Evolutionary conservation across 495 filamentous ascomycete genomes (phyloP).

Genomic region (Clavariopsis aquatica): DNA sequence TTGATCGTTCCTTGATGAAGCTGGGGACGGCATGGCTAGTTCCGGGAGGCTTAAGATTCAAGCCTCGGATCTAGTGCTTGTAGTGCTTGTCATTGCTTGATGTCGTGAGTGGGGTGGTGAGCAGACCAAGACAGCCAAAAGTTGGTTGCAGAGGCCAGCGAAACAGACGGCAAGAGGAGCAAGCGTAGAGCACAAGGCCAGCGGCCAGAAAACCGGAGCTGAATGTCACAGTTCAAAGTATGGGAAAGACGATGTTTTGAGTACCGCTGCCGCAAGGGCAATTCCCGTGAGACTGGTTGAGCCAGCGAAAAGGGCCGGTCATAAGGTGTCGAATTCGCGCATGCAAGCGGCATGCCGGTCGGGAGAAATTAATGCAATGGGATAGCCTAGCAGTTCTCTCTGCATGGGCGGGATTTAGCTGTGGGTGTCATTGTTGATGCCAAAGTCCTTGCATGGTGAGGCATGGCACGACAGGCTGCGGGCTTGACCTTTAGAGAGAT

Average conservation of each 20-base stretch:
- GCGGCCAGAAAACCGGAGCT: background rate
- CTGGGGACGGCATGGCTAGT: background rate
- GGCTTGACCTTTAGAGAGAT: background rate
- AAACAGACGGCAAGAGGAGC: background rate
- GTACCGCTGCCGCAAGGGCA: background rate
- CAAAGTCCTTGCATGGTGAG: background rate
- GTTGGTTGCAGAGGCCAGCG: background rate
- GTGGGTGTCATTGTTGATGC: background rate
- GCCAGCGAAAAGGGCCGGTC: background rate
- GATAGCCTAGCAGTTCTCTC: background rate
- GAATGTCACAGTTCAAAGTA: background rate
- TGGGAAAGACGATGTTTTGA: background rate
- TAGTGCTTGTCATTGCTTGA: conserved; percentile 20
- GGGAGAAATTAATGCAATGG: background rate
- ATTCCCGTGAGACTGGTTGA: background rate
- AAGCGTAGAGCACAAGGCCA: conserved; percentile 19
- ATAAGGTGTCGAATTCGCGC: background rate
- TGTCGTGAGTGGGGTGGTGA: background rate
- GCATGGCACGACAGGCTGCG: background rate
- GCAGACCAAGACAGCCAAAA: background rate
- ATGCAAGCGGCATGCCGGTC: background rate
- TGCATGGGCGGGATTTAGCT: background rate
- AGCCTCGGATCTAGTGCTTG: conserved; percentile 21
- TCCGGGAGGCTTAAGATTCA: background rate
- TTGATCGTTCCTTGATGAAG: background rate